Evolutionary conservation across 163 green algal genomes (phyloP), one percentile per base, ranked within the genome.

Genomic region (Chlamydomonas reinhardtii): DNA sequence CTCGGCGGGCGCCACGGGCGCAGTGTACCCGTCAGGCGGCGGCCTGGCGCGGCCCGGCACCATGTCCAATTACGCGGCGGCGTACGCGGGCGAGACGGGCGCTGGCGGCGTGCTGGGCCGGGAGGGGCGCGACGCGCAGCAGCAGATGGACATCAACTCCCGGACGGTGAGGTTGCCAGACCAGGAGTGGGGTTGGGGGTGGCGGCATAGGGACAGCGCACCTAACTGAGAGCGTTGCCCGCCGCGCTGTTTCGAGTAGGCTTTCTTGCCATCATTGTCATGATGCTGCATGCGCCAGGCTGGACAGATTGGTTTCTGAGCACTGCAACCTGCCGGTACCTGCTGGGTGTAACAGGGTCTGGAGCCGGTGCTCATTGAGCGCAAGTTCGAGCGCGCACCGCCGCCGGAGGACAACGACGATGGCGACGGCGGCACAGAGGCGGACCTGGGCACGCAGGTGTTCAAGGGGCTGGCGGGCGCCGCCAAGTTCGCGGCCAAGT

Each of bases 401-500:
- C 24, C 15, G 52, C 52, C 61, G 19, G 79, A 85, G 4, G 17
- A 0, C 24, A 14, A 15, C 56, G 79, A 85, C 31, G 79, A 85
- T 12, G 76, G 64, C 11, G 76, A 84, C 39, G 39, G 39, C 17
- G 79, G 65, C 24, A 34, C n/a, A 29, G 35, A 74, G 8, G n/a
- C 29, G 29, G 62, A 70, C 62, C 62, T 70, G 62, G 62, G 62
- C 6, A 32, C 27, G 25, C 74, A 89, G 84, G 65, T 89, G n/a
- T 61, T 85, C 19, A 89, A 89, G 76, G 84, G 84, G 0, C 24
- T 89, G 31, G 71, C 54, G 54, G 66, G 52, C 8, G 73, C 76
- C n/a, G 73, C 74, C 75, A 89, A 89, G 69, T 82, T 89, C 15
- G 84, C 84, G 9, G 34, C 15, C 32, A 85, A 81, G 68, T 76